phyloP scores from a whole-genome alignment of 148 eudicot genomes.

The Fallopia convolvulus region DNA sequence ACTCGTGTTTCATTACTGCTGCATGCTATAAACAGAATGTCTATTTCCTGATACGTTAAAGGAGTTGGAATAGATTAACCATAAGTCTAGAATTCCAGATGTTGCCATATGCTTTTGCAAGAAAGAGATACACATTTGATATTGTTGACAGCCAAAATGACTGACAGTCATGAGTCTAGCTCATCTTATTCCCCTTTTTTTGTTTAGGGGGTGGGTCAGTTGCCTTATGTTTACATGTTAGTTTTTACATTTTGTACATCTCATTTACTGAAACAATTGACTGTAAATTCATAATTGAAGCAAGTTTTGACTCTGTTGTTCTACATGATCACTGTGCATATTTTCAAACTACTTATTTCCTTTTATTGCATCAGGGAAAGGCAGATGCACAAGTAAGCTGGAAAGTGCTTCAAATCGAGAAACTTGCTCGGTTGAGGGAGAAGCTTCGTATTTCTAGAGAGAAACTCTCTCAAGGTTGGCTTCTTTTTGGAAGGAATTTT shows the following conservation, averaged over 20 bases:
- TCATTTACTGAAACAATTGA: neutral
- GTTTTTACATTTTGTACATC: neutral
- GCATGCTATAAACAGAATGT: neutral
- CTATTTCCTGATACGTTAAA: neutral
- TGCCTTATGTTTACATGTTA: neutral
- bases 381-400: conserved; percentile 81
- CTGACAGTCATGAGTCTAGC: neutral
- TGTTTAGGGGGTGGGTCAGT: neutral
- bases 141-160: neutral
- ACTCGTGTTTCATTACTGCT: neutral
- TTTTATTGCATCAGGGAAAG: conserved; percentile 49
- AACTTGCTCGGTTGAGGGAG: conserved; percentile 55
- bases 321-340: neutral
- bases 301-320: neutral
- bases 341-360: neutral
- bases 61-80: neutral
- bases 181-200: neutral
- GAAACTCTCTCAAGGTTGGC: conserved; percentile 53
- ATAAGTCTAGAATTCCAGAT: neutral
- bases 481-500: neutral
- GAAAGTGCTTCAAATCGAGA: conserved; percentile 77
- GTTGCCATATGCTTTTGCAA: neutral
- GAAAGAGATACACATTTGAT: neutral
- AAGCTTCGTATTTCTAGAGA: conserved; percentile 61
- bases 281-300: neutral